Evolutionary conservation across 129 eudicot genomes (phyloP).

Genomic region (Kitagawia praeruptora): DNA sequence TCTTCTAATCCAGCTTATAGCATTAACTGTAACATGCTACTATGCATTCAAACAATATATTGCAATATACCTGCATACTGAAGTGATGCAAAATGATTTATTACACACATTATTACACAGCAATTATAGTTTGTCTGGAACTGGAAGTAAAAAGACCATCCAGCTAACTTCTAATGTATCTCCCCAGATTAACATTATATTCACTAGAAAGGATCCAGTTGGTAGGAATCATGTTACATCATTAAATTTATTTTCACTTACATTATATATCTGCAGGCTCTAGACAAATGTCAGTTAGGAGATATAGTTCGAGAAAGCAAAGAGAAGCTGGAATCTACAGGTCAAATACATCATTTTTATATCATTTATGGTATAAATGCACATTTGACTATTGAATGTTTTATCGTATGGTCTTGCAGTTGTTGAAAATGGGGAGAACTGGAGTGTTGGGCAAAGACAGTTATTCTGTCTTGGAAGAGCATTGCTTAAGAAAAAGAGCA

Average conservation of each 20-base stretch:
- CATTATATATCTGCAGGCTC: constrained; percentile 42
- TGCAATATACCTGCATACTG: not conserved
- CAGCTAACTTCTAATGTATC: too few relatives aligned
- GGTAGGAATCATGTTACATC: not conserved
- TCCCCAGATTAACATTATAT: too few relatives aligned
- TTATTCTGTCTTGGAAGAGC: constrained; percentile 93
- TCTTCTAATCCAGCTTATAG: not conserved
- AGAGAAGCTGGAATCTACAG: constrained; percentile 61
- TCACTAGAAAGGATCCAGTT: too few relatives aligned
- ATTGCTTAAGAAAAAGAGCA: constrained; percentile 70
- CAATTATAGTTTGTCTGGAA: not conserved
- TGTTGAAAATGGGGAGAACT: constrained; percentile 92
- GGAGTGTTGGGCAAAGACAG: constrained; percentile 98
- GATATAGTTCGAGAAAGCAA: constrained; percentile 54
- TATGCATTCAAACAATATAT: too few relatives aligned
- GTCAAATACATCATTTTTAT: constrained; percentile 21
- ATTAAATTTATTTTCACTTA: not conserved
- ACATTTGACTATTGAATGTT: not conserved
- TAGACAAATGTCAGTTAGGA: constrained; percentile 90
- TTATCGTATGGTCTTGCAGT: constrained; percentile 31
- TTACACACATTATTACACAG: not conserved
- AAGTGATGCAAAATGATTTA: not conserved
- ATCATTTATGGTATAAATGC: not conserved
- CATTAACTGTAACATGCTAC: not conserved
- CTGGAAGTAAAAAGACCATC: not conserved